Base-by-base conservation (phyloP, 164 flowering plant genomes). In the Vitis rotundifolia region DNA sequence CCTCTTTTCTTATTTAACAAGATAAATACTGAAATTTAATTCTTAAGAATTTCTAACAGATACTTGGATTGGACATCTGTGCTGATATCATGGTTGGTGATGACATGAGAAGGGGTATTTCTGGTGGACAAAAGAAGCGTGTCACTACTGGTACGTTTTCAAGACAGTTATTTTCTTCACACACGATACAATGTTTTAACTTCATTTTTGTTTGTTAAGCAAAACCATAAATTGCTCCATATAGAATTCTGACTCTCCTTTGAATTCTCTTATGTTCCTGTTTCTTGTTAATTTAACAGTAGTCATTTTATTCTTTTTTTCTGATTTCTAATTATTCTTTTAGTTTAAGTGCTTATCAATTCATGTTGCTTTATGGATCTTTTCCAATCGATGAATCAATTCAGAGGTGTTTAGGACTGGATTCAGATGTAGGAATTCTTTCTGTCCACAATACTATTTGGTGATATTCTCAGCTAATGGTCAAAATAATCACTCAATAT, bases 111-210 rank as follows among this genome's bases (percentile, higher is more conserved):
- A 72, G 87, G 68, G 87, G 87, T 12, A 81, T 84, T 54, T 84
- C 87, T 47, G 87, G 87, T 28, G 87, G 87, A 44, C 82, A 84
- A 60, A 82, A 77, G 76, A 84, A 84, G 77, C 83, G 87, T 59
- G 69, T 82, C 18, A 84, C 87, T 1, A 82, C 87, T 11, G 87
- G 87, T 82, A 68, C 11, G 61, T 60, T 16, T 28, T 11, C 4
- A 10, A 8, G 55, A 68, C 52, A 48, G 47, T 13, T 31, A 16
- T 37, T 37, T 37, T 37, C 44, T 3, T 37, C 44, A 37, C 7
- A 37, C 44, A 6, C 7, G 7, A 37, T 3, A 37, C 44, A 37
- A 37, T 37, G 44, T 37, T 37, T 37, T 37, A 37, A 37, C 44
- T 37, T 37, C 44, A 37, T 37, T 37, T 37, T 37, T 37, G 5